These are phyloP conservation scores for Ganoderma lucidum DNA, from an alignment of 1,284 basidiomycete genomes.

Conservation along the genomic window DNA sequence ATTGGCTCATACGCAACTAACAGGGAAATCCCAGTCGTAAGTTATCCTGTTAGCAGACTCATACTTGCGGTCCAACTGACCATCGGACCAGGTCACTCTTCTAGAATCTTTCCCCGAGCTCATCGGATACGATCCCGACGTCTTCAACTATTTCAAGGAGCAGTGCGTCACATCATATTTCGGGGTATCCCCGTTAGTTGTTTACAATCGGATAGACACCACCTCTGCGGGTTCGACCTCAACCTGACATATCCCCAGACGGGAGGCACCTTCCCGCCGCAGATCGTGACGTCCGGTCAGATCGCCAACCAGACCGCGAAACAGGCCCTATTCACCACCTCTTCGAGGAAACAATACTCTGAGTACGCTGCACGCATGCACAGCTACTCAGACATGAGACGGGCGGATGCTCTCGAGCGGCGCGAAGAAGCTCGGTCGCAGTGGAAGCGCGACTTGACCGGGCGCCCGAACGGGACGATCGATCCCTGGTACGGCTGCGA, in stretches of 20 bases:
- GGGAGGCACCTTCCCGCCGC: slow-evolving; percentile 53
- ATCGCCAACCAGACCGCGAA: not conserved
- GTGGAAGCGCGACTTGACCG: slow-evolving; percentile 37
- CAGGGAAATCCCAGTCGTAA: slow-evolving; percentile 57
- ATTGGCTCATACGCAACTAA: slow-evolving; percentile 57
- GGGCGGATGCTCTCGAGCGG: slow-evolving; percentile 12
- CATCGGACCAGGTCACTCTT: slow-evolving; percentile 51
- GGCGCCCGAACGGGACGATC: slow-evolving; percentile 39
- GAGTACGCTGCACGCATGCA: slow-evolving; percentile 16
- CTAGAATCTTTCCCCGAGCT: slow-evolving; percentile 75
- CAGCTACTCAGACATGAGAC: not conserved
- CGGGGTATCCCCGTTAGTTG: no score
- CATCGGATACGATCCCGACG: slow-evolving; percentile 69
- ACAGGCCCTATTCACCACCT: slow-evolving; percentile 9
- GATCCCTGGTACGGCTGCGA: slow-evolving; percentile 45
- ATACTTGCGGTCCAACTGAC: not conserved
- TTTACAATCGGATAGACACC: slow-evolving; percentile 27
- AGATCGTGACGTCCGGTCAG: slow-evolving; percentile 16
- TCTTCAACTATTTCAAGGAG: slow-evolving; percentile 69
- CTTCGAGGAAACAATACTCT: slow-evolving; percentile 18
- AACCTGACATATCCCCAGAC: slow-evolving; percentile 73
- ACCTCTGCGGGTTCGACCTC: slow-evolving; percentile 60
- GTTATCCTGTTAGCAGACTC: not conserved
- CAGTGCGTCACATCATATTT: slow-evolving; percentile 51
- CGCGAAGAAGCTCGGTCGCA: slow-evolving; percentile 8